phyloP scores from a whole-genome alignment of 78 protist genomes.

The Andalucia godoyi region DNA sequence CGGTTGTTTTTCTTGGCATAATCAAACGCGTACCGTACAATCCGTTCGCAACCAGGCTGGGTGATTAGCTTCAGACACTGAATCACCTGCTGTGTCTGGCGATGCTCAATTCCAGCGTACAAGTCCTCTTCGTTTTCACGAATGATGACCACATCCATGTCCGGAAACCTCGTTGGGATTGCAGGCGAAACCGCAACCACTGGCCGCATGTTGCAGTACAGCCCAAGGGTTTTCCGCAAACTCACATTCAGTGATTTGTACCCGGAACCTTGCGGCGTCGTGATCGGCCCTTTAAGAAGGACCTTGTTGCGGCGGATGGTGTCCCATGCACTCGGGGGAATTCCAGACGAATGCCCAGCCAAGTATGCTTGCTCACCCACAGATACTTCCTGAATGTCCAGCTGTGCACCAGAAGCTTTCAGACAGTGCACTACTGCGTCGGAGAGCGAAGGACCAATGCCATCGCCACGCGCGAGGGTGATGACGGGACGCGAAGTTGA shows the following conservation, averaged over 20 bases:
- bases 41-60: too few species aligned
- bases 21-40: too few species aligned
- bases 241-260: conserved; percentile 63
- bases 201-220: conserved; percentile 72
- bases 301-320: conserved; percentile 34
- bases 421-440: conserved; percentile 38
- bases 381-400: conserved; percentile 35
- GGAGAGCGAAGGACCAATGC: conserved; percentile 66
- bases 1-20: too few species aligned
- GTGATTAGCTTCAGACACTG: too few species aligned
- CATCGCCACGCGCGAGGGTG: too few species aligned
- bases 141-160: conserved; percentile 63
- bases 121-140: conserved; percentile 84
- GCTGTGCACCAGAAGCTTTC: conserved; percentile 44
- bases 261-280: conserved; percentile 54
- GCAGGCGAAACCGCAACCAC: conserved; percentile 49
- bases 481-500: too few species aligned
- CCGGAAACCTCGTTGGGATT: too few species aligned
- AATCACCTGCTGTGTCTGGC: too few species aligned
- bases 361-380: conserved; percentile 32
- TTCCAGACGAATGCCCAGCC: conserved; percentile 25
- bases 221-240: conserved; percentile 51
- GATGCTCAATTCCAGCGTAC: conserved; percentile 82
- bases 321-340: background rate
- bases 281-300: conserved; percentile 39